These are phyloP conservation scores for Crataegus laevigata DNA, from an alignment of 306 rosid species.

Conservation along the genomic window DNA sequence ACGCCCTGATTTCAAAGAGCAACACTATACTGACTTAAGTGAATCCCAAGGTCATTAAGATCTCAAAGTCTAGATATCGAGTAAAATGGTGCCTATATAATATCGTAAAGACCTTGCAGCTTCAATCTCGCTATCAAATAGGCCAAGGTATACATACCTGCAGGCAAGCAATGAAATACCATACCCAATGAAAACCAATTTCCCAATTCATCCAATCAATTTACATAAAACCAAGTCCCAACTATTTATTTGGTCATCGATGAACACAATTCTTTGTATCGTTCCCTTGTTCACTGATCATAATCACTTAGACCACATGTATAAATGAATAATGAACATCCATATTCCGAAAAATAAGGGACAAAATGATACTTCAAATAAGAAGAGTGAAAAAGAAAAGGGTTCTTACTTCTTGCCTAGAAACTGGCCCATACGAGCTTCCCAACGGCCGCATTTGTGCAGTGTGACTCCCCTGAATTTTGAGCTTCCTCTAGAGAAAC, in stretches of 20 bases:
- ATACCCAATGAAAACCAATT: conserved; percentile 23
- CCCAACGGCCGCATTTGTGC: conserved; percentile 97
- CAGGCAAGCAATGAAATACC: conserved; percentile 39
- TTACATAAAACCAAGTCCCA: background rate
- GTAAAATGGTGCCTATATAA: conserved; percentile 5
- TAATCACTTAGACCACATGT: background rate
- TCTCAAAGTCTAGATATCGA: conserved; percentile 11
- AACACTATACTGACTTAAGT: conserved; percentile 9
- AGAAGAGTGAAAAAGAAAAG: background rate
- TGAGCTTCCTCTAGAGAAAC: conserved; percentile 88
- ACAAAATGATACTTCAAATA: background rate
- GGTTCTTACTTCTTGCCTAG: conserved; percentile 74
- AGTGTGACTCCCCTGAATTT: conserved; percentile 89
- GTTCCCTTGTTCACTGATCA: background rate
- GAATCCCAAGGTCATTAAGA: background rate
- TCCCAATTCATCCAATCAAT: conserved; percentile 13
- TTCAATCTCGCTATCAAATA: conserved; percentile 81
- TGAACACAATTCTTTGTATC: background rate
- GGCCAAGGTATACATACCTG: conserved; percentile 94
- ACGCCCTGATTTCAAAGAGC: conserved; percentile 53
- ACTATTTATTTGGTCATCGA: background rate
- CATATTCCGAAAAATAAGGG: background rate
- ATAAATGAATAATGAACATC: background rate
- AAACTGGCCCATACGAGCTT: conserved; percentile 98
- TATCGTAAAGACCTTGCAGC: conserved; percentile 78